A percentile compares a stretch with the other conserved stretches of the same genome.
phyloP scores from a whole-genome alignment of 1,284 basidiomycete species.

The Boletus smithii region DNA sequence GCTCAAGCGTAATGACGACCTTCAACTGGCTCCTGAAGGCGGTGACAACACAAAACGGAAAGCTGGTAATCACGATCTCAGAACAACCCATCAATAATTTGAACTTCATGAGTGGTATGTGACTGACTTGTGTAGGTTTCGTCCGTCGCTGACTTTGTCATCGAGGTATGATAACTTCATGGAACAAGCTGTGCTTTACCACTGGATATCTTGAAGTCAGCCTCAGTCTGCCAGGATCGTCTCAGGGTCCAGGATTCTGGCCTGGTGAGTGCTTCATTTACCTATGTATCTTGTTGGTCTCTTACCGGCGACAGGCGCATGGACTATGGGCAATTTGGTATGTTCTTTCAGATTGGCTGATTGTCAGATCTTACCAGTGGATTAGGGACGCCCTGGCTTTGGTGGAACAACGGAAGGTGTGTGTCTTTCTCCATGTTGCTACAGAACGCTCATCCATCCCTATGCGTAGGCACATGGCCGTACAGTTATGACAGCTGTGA shows the following conservation, averaged over 20 bases:
- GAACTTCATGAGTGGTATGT: slow-evolving; percentile 74
- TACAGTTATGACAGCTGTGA: slow-evolving; percentile 84
- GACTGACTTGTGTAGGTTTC: slow-evolving; percentile 6
- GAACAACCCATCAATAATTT: slow-evolving; percentile 64
- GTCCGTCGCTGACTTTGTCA: slow-evolving; percentile 6
- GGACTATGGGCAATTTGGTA: slow-evolving; percentile 82
- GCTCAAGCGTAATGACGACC: neutral
- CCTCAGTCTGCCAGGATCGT: slow-evolving; percentile 77
- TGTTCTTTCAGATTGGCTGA: neutral
- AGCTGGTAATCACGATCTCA: slow-evolving; percentile 72
- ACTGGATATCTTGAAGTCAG: slow-evolving; percentile 85
- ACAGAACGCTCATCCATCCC: slow-evolving; percentile 1
- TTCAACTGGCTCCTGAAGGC: slow-evolving; percentile 38
- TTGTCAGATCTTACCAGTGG: slow-evolving; percentile 12
- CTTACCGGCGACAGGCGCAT: slow-evolving; percentile 47
- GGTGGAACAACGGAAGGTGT: slow-evolving; percentile 59
- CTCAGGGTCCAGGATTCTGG: slow-evolving; percentile 71
- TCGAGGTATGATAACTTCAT: slow-evolving; percentile 70
- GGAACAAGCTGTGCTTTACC: slow-evolving; percentile 95
- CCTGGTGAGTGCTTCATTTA: slow-evolving; percentile 44
- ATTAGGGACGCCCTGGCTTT: slow-evolving; percentile 71
- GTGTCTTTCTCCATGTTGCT: slow-evolving; percentile 19
- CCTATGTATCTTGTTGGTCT: slow-evolving; percentile 3
- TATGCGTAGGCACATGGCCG: slow-evolving; percentile 54
- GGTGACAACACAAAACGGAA: slow-evolving; percentile 67